Evolutionary conservation across 192 early-diverging fungal genomes (phyloP).

Genomic region (Pilobolus umbonatus): DNA sequence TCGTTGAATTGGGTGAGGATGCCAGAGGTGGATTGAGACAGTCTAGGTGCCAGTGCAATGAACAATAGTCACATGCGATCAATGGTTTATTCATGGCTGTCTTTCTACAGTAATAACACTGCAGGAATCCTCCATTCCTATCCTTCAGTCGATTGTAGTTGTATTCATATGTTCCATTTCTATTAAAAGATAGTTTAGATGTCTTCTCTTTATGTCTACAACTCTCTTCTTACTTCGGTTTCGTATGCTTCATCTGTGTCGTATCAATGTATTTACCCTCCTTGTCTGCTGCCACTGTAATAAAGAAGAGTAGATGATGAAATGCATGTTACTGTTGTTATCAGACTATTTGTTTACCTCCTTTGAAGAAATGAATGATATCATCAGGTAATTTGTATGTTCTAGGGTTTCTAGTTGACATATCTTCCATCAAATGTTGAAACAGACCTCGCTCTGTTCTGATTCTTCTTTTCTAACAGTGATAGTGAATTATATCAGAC

Average conservation of each 20-base stretch:
- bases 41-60: conserved; percentile 51
- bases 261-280: conserved; percentile 41
- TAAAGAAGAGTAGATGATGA: not conserved
- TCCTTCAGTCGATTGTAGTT: conserved; percentile 34
- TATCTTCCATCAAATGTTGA: conserved; percentile 36
- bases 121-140: conserved; percentile 28
- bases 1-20: conserved; percentile 34
- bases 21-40: conserved; percentile 48
- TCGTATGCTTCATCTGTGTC: conserved; percentile 28
- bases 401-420: conserved; percentile 38
- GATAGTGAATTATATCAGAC: too few relatives aligned
- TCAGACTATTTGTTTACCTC: conserved; percentile 28
- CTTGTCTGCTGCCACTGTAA: conserved; percentile 36
- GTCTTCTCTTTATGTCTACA: not conserved
- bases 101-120: conserved; percentile 41
- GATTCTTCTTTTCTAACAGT: not conserved
- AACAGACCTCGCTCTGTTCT: conserved; percentile 19
- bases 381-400: conserved; percentile 34
- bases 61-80: conserved; percentile 47
- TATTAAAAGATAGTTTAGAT: conserved; percentile 7
- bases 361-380: conserved; percentile 31
- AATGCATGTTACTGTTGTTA: not conserved
- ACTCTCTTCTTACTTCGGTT: conserved; percentile 11
- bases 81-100: conserved; percentile 36
- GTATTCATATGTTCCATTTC: conserved; percentile 23